A percentile compares a stretch with the other conserved stretches of the same genome.
These are phyloP conservation scores for Fusarium decemcellulare DNA, from an alignment of 2,329 filamentous ascomycete species.

Conservation along the genomic window DNA sequence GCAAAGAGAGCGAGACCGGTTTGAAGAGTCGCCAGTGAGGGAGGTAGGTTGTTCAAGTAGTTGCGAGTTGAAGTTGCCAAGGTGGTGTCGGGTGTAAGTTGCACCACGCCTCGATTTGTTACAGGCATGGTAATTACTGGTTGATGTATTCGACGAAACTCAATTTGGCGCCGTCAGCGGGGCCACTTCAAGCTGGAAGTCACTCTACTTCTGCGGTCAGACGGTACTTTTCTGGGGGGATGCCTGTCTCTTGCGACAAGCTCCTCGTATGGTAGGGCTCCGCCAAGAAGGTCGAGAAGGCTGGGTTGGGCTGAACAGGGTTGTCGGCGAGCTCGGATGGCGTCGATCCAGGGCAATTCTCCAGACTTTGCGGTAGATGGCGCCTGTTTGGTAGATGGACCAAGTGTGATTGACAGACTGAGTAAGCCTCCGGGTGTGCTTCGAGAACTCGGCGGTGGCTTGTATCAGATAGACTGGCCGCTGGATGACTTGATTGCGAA, in stretches of 20 bases:
- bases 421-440: slow-evolving; percentile 32
- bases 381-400: slow-evolving; percentile 21
- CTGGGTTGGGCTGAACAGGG: slow-evolving; percentile 45
- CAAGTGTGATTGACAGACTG: slow-evolving; percentile 22
- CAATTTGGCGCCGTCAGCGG: slow-evolving; percentile 52
- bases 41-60: slow-evolving; percentile 51
- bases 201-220: slow-evolving; percentile 54
- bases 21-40: slow-evolving; percentile 48
- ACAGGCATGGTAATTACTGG: slow-evolving; percentile 49
- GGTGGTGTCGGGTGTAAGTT: slow-evolving; percentile 49
- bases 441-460: slow-evolving; percentile 28
- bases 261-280: slow-evolving; percentile 49
- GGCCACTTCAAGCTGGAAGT: slow-evolving; percentile 45
- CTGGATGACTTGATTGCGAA: slow-evolving; percentile 28
- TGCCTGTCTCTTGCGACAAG: slow-evolving; percentile 48
- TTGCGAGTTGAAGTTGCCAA: slow-evolving; percentile 40
- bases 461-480: slow-evolving; percentile 38
- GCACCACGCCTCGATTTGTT: slow-evolving; percentile 50
- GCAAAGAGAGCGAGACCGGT: slow-evolving; percentile 52
- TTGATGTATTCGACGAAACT: slow-evolving; percentile 46
- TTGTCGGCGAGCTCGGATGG: slow-evolving; percentile 41
- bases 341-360: slow-evolving; percentile 19
- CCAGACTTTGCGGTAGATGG: slow-evolving; percentile 29
- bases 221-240: slow-evolving; percentile 48
- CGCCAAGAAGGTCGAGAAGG: slow-evolving; percentile 43